phyloP scores from a whole-genome alignment of 352 stramenopile species.

The Globisporangium nagaii region DNA sequence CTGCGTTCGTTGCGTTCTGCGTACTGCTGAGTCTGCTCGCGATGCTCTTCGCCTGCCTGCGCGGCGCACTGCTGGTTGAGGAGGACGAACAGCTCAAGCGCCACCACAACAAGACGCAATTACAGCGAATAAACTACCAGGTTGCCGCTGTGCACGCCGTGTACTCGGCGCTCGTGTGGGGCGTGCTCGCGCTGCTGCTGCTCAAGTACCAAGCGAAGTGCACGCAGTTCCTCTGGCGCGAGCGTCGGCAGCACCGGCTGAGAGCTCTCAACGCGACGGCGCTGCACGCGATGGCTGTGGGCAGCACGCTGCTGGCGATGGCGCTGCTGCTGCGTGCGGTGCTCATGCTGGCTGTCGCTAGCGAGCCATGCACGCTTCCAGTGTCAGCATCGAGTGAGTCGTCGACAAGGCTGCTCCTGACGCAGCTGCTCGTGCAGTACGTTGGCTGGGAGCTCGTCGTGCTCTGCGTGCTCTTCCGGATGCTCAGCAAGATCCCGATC shows the following conservation, averaged over 20 bases:
- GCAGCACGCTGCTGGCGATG: slow-evolving; percentile 1
- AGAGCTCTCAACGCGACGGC: background rate
- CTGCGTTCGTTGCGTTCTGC: background rate
- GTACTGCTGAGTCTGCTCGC: background rate
- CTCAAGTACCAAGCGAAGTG: slow-evolving; percentile 14
- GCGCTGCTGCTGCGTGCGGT: background rate
- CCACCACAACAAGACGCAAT: background rate
- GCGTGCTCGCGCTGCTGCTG: slow-evolving; percentile 5
- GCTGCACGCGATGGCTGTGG: slow-evolving; percentile 8
- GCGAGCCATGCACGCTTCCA: background rate
- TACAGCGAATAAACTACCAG: background rate
- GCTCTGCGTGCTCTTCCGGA: background rate
- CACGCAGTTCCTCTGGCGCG: slow-evolving; percentile 11
- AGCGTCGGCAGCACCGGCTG: slow-evolving; percentile 5
- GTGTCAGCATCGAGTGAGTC: background rate
- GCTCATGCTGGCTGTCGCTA: background rate
- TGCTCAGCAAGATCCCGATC: slow-evolving; percentile 9
- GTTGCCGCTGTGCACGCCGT: background rate
- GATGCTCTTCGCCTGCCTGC: slow-evolving; percentile 5
- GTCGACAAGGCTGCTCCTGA: background rate
- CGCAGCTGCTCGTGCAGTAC: slow-evolving; percentile 2
- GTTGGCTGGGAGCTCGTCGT: slow-evolving; percentile 8
- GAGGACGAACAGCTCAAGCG: background rate
- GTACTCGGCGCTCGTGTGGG: slow-evolving; percentile 9
- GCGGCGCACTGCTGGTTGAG: background rate